Conservation (phyloP, 768 basidiomycete genomes). For the Leccinum arenicola region DNA sequence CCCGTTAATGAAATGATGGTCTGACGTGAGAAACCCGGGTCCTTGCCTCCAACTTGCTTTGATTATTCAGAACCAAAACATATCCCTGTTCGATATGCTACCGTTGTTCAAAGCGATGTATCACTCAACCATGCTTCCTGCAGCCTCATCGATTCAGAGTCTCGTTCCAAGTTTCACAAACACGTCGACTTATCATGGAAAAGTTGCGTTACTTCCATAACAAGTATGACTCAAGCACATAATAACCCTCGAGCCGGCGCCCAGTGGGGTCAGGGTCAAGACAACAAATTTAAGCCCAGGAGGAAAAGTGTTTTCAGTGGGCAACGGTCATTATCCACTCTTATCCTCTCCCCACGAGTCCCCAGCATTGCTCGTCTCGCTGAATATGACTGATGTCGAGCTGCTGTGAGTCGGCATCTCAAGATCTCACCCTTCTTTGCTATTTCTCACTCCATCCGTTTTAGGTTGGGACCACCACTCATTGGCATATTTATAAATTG, state of each 20-base stretch:
- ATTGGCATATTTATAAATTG: neutral
- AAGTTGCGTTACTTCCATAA: neutral
- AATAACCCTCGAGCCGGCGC: neutral
- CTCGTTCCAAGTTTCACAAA: neutral
- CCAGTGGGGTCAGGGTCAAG: neutral
- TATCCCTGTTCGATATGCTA: neutral
- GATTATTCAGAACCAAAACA: neutral
- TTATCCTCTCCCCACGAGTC: neutral
- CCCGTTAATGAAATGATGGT: neutral
- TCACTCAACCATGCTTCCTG: neutral
- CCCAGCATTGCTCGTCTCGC: neutral
- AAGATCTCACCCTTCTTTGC: neutral
- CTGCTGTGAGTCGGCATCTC: neutral
- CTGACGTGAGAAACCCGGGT: neutral
- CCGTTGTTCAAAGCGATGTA: neutral
- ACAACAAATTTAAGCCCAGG: neutral
- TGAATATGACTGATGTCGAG: neutral
- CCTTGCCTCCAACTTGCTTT: neutral
- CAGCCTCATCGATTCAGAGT: neutral
- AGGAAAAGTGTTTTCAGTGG: neutral
- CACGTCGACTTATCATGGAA: neutral
- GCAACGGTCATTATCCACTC: neutral
- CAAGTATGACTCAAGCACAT: neutral
- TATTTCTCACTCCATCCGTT: neutral
- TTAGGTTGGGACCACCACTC: neutral